Evolutionary conservation across 1,139 yeast genomes (phyloP).

Genomic region (Pichia terricola): DNA sequence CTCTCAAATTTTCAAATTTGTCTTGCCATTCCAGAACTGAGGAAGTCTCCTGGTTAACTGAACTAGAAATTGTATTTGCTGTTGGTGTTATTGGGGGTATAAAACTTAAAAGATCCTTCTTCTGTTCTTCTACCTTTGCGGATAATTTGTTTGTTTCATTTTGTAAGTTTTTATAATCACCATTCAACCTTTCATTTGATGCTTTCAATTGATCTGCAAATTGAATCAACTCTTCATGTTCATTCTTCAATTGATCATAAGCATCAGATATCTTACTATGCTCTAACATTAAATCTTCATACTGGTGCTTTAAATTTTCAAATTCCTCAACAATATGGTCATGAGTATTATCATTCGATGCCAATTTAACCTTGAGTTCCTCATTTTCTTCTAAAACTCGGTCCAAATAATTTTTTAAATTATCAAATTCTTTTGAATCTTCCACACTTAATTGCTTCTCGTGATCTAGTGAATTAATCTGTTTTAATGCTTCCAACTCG

Average conservation of each 20-base stretch:
- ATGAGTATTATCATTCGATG: not conserved
- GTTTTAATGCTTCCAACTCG: constrained; percentile 8
- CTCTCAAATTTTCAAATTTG: constrained; percentile 35
- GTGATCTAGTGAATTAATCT: constrained; percentile 6
- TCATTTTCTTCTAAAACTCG: constrained; percentile 13
- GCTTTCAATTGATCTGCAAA: not conserved
- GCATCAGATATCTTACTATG: constrained; percentile 5
- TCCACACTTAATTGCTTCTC: constrained; percentile 9
- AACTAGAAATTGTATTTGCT: not conserved
- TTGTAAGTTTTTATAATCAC: constrained; percentile 3
- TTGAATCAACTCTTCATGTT: constrained; percentile 13
- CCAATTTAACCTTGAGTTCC: constrained; percentile 3
- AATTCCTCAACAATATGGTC: constrained; percentile 1
- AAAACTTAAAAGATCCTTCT: not conserved
- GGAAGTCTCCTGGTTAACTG: not conserved
- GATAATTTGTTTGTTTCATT: not conserved
- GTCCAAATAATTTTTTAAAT: constrained; percentile 12
- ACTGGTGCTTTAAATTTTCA: not conserved
- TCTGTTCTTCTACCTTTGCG: not conserved
- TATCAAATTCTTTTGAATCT: constrained; percentile 9
- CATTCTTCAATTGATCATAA: constrained; percentile 3
- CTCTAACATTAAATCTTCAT: constrained; percentile 1
- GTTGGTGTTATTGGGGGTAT: constrained; percentile 9
- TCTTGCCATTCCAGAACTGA: constrained; percentile 33
- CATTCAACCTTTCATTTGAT: constrained; percentile 14